Evolutionary conservation across 495 filamentous ascomycete genomes (phyloP), one percentile per base, ranked within the genome.

Genomic region (Filosporella fistucella): DNA sequence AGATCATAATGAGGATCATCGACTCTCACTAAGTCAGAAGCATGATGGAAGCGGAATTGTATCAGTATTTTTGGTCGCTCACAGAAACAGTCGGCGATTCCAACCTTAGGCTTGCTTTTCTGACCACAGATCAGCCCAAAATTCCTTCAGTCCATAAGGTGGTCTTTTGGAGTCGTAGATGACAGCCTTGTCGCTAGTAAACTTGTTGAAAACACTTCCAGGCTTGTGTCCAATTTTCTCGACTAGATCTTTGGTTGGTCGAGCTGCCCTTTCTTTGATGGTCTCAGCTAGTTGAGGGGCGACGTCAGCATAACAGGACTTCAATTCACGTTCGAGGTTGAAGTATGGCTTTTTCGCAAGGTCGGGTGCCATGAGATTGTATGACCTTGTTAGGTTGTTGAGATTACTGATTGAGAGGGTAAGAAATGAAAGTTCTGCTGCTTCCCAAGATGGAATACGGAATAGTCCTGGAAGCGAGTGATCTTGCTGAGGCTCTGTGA

Each of bases 271-370:
- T 18, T 85, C 76, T 36, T 69, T 71, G 39, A 97, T 95, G 45
- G 80, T 80, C 8, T 74, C 69, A 0, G 88, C 76, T 0, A 98
- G 62, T 42, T 68, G 63, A 0, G 89, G 89, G 1, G 93, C 93
- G 3, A 95, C 80, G 44, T 95, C 90, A 0, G 87, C 84, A 60
- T 81, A 98, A 57, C 89, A 95, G 8, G 75, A 71, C 18, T 71
- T 75, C 10, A 98, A 69, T 61, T 98, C 93, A 28, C 93, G 82
- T 22, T 88, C 82, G 2, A 97, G 77, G 20, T 72, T 82, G 61
- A 89, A 87, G 57, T 97, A 97, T 1, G 93, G 88, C 66, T 97
- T 97, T 63, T 91, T 93, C 11, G 91, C 91, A 0, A 95, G 76
- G 24, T 86, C 81, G 0, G 93, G 93, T 0, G 93, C 93, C 78